These are phyloP conservation scores for Pythium scleroteichum DNA, from an alignment of 352 stramenopile species.

Conservation along the genomic window DNA sequence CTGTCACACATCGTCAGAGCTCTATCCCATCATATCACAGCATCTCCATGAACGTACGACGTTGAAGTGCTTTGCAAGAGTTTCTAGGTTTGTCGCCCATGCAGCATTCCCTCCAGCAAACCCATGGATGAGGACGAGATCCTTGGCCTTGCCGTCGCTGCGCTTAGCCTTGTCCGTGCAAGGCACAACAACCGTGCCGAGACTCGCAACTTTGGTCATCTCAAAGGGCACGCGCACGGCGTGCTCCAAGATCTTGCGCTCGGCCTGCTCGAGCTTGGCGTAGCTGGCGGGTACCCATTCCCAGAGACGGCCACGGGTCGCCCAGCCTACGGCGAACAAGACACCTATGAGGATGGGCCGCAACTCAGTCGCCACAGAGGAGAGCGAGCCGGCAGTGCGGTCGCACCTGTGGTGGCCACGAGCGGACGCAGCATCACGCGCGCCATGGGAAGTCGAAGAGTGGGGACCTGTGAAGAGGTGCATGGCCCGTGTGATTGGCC, in stretches of 20 bases:
- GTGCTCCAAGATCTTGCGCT: slow-evolving; percentile 61
- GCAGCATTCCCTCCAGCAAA: slow-evolving; percentile 79
- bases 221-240: slow-evolving; percentile 53
- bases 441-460: slow-evolving; percentile 1
- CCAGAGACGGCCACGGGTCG: slow-evolving; percentile 60
- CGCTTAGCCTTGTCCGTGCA: slow-evolving; percentile 63
- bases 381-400: background rate
- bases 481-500: slow-evolving; percentile 10
- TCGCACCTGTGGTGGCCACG: slow-evolving; percentile 22
- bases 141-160: slow-evolving; percentile 37
- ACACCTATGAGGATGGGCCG: slow-evolving; percentile 22
- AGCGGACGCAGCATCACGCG: slow-evolving; percentile 20
- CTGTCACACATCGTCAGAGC: no score
- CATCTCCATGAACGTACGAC: slow-evolving; percentile 59
- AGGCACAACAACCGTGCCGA: slow-evolving; percentile 80
- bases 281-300: slow-evolving; percentile 79
- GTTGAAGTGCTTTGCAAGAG: slow-evolving; percentile 80
- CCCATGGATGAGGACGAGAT: slow-evolving; percentile 82
- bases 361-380: background rate
- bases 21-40: no score
- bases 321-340: slow-evolving; percentile 55
- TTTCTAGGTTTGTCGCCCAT: slow-evolving; percentile 81
- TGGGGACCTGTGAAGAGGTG: background rate
- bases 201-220: slow-evolving; percentile 77
- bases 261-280: slow-evolving; percentile 54